These are phyloP conservation scores for Basidiobolus meristosporus DNA, from an alignment of 371 early-diverging fungal genomes.

Conservation along the genomic window DNA sequence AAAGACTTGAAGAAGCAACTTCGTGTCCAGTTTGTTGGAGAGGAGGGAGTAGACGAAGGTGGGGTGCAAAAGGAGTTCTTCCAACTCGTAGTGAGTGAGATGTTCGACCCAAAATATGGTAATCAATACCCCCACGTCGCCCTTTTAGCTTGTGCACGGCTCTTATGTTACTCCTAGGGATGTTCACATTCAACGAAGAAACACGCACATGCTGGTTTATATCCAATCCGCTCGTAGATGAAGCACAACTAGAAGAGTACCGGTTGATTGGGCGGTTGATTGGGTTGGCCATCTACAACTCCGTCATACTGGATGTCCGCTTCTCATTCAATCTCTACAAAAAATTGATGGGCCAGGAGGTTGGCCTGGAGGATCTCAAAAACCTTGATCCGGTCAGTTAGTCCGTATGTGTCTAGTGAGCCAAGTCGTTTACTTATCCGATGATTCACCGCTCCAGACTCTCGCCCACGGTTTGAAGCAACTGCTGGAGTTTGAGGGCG, in stretches of 20 bases:
- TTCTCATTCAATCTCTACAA: constrained; percentile 82
- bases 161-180: constrained; percentile 14
- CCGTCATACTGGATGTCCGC: constrained; percentile 74
- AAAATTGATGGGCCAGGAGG: constrained; percentile 44
- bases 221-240: constrained; percentile 42
- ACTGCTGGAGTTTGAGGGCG: constrained; percentile 38
- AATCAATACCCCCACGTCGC: neutral
- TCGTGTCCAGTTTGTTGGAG: constrained; percentile 65
- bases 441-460: constrained; percentile 23
- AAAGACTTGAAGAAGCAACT: constrained; percentile 77
- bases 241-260: constrained; percentile 35
- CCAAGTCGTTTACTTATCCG: too few relatives aligned
- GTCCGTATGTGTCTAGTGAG: neutral
- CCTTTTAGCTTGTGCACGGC: neutral
- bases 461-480: constrained; percentile 64
- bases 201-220: constrained; percentile 75
- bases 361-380: constrained; percentile 23
- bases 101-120: constrained; percentile 84
- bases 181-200: constrained; percentile 75
- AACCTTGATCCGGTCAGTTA: constrained; percentile 28
- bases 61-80: constrained; percentile 95
- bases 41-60: constrained; percentile 81
- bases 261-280: constrained; percentile 70
- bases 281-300: constrained; percentile 87
- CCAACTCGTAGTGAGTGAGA: constrained; percentile 71